phyloP scores from a whole-genome alignment of 2,329 filamentous ascomycete genomes.

The Fusarium nematophilum region DNA sequence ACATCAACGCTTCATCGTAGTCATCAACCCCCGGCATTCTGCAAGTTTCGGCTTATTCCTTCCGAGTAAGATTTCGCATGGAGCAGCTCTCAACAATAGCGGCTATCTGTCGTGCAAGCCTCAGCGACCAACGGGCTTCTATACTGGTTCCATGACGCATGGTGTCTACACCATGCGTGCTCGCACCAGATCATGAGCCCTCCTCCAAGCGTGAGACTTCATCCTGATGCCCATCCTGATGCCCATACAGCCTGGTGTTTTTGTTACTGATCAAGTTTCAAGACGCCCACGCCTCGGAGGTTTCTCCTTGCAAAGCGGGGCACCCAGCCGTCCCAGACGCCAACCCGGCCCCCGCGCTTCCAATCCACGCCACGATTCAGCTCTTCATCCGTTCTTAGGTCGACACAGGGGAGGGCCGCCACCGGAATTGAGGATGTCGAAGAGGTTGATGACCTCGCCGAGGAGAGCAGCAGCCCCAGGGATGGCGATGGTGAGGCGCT shows the following conservation, averaged over 20 bases:
- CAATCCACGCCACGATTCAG: slow-evolving; percentile 55
- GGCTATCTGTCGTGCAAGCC: background rate
- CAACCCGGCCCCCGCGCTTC: slow-evolving; percentile 47
- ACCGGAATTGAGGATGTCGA: slow-evolving; percentile 50
- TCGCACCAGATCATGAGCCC: slow-evolving; percentile 41
- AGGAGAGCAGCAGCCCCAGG: slow-evolving; percentile 6
- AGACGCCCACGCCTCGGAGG: slow-evolving; percentile 55
- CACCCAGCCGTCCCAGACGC: slow-evolving; percentile 48
- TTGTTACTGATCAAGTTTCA: slow-evolving; percentile 3
- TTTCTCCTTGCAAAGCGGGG: slow-evolving; percentile 52
- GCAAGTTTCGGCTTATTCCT: too few relatives aligned
- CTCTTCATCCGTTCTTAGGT: slow-evolving; percentile 46
- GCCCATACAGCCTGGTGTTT: background rate
- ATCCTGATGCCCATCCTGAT: background rate
- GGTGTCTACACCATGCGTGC: slow-evolving; percentile 27
- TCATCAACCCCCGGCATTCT: background rate
- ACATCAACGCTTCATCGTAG: slow-evolving; percentile 15
- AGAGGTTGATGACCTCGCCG: slow-evolving; percentile 38
- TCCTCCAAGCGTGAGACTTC: slow-evolving; percentile 40
- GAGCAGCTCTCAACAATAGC: background rate
- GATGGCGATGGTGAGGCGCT: slow-evolving; percentile 10
- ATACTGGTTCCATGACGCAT: slow-evolving; percentile 8
- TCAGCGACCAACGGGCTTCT: background rate
- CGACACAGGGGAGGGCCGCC: slow-evolving; percentile 42
- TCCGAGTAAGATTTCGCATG: background rate